phyloP scores from a whole-genome alignment of 2,329 filamentous ascomycete genomes.

The Pseudogymnoascus sp. region DNA sequence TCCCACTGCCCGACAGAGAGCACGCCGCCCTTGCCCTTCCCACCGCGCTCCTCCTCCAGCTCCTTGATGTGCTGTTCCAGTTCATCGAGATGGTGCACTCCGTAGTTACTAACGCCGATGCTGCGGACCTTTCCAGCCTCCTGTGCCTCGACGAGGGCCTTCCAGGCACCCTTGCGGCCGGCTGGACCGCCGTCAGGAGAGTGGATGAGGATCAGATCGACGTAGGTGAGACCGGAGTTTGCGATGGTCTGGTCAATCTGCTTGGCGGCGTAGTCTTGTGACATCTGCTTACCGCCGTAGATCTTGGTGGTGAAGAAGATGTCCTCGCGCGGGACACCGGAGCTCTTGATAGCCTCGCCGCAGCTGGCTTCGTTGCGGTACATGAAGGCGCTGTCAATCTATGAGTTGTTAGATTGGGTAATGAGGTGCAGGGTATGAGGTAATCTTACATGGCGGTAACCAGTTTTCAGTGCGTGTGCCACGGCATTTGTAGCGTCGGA shows the following conservation, averaged over 20 bases:
- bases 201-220: conserved; percentile 60
- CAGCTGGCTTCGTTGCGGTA: conserved; percentile 53
- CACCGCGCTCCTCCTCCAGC: conserved; percentile 53
- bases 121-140: conserved; percentile 54
- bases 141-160: conserved; percentile 55
- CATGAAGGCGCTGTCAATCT: conserved; percentile 50
- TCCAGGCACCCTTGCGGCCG: conserved; percentile 53
- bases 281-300: conserved; percentile 41
- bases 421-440: neutral
- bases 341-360: conserved; percentile 43
- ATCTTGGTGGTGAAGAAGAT: conserved; percentile 60
- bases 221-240: conserved; percentile 52
- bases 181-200: conserved; percentile 51
- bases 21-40: conserved; percentile 58
- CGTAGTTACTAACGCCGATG: conserved; percentile 60
- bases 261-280: conserved; percentile 57
- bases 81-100: conserved; percentile 55
- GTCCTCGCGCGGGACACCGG: conserved; percentile 44
- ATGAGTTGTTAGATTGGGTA: conserved; percentile 7
- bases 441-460: conserved; percentile 47
- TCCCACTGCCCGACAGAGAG: conserved; percentile 84
- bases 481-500: conserved; percentile 25
- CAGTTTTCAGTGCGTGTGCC: conserved; percentile 42
- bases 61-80: conserved; percentile 52
- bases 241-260: conserved; percentile 57